These are phyloP conservation scores for Diplodia corticola DNA, from an alignment of 2,329 filamentous ascomycete species.

Conservation along the genomic window DNA sequence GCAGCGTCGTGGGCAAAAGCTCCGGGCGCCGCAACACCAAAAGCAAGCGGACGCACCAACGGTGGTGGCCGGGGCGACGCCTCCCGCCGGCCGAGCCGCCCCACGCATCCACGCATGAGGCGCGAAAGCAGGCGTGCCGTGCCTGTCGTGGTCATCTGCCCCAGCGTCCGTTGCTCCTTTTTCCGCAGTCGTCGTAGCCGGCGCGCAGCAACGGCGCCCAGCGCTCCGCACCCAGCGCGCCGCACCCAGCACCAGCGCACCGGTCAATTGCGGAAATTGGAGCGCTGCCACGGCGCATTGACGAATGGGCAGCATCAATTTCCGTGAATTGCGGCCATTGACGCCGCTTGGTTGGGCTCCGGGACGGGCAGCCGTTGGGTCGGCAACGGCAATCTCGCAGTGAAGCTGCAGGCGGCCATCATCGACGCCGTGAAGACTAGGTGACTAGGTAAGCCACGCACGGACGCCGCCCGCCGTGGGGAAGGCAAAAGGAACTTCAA, in stretches of 20 bases:
- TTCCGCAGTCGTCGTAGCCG: not conserved
- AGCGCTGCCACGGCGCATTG: not conserved
- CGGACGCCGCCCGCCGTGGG: slow-evolving; percentile 6
- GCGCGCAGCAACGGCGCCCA: no score
- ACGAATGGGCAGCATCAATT: slow-evolving; percentile 10
- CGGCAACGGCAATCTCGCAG: not conserved
- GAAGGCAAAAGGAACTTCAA: slow-evolving; percentile 19
- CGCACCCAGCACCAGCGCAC: slow-evolving; percentile 11
- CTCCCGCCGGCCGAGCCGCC: not conserved
- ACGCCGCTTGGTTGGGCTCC: slow-evolving; percentile 7
- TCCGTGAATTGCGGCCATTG: not conserved
- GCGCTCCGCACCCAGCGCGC: slow-evolving; percentile 1
- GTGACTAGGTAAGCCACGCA: not conserved
- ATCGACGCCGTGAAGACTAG: slow-evolving; percentile 14
- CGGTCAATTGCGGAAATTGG: slow-evolving; percentile 18
- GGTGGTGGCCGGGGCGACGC: slow-evolving; percentile 7
- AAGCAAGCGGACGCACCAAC: slow-evolving; percentile 2
- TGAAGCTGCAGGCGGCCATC: slow-evolving; percentile 10
- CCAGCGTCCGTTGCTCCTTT: slow-evolving; percentile 5
- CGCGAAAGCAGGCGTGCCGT: not conserved
- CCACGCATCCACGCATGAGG: slow-evolving; percentile 5
- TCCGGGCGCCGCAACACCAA: not conserved
- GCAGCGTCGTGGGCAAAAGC: not conserved
- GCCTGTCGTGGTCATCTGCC: slow-evolving; percentile 17
- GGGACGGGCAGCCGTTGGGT: slow-evolving; percentile 8